Evolutionary conservation across 805 yeast genomes (phyloP).

Genomic region (Wickerhamomyces alni): DNA sequence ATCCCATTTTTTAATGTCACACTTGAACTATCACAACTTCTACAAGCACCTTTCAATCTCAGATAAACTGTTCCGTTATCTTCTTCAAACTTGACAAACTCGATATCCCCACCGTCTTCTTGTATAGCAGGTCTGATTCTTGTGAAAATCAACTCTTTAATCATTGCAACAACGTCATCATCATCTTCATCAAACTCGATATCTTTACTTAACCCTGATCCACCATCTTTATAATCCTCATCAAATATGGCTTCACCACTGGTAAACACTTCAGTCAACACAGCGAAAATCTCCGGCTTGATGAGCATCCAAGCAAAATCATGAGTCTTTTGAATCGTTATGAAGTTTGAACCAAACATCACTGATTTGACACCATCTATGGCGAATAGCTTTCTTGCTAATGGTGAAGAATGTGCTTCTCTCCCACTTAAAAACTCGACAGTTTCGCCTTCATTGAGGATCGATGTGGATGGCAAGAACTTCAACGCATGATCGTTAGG

Average conservation of each 20-base stretch:
- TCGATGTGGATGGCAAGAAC: conserved; percentile 67
- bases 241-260: conserved; percentile 49
- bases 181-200: conserved; percentile 50
- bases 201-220: conserved; percentile 23
- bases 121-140: conserved; percentile 69
- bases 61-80: conserved; percentile 52
- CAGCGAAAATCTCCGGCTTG: conserved; percentile 57
- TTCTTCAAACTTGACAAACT: conserved; percentile 57
- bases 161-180: conserved; percentile 60
- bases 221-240: conserved; percentile 9
- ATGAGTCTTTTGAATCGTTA: conserved; percentile 65
- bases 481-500: conserved; percentile 86
- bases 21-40: conserved; percentile 63
- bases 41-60: conserved; percentile 62
- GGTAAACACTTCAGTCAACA: conserved; percentile 24
- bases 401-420: conserved; percentile 69
- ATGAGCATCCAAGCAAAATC: conserved; percentile 48
- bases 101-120: conserved; percentile 74
- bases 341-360: conserved; percentile 78
- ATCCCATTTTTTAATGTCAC: conserved; percentile 65
- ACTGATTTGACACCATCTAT: conserved; percentile 73
- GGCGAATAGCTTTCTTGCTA: conserved; percentile 68
- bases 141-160: conserved; percentile 63
- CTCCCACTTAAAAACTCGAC: conserved; percentile 69
- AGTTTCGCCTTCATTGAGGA: conserved; percentile 62